phyloP scores from a whole-genome alignment of 257 asterid genomes.

The Lavandula angustifolia region DNA sequence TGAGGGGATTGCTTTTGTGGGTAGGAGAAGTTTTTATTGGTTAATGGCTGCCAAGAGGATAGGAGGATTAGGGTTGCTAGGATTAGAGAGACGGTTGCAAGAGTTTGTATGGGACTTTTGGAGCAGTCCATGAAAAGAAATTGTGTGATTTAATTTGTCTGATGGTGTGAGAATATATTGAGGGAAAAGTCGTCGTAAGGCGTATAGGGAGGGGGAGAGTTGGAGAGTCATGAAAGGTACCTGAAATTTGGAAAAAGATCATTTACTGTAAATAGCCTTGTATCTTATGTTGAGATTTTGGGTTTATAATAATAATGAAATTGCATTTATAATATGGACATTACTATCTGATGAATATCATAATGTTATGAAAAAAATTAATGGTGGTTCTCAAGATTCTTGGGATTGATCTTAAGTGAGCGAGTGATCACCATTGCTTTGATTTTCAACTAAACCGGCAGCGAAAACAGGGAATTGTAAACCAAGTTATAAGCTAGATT shows the following conservation, averaged over 20 bases:
- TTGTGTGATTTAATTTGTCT: neutral
- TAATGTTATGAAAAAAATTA: too few relatives aligned
- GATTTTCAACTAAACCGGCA: too few relatives aligned
- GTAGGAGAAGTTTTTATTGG: slow-evolving; percentile 8
- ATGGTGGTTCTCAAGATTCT: too few relatives aligned
- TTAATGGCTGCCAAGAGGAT: slow-evolving; percentile 33
- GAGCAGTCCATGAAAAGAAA: slow-evolving; percentile 33
- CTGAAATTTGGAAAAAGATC: slow-evolving; percentile 11
- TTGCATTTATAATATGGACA: too few relatives aligned
- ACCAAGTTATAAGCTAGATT: too few relatives aligned
- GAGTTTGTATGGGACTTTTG: slow-evolving; percentile 38
- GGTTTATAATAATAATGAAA: too few relatives aligned
- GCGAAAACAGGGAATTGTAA: too few relatives aligned
- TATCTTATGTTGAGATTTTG: too few relatives aligned
- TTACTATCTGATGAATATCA: too few relatives aligned
- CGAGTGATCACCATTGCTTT: too few relatives aligned
- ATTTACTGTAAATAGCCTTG: neutral
- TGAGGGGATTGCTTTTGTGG: neutral
- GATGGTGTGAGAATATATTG: neutral
- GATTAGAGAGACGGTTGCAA: slow-evolving; percentile 38
- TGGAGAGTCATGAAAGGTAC: slow-evolving; percentile 40
- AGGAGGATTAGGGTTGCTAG: slow-evolving; percentile 34
- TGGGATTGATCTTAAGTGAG: too few relatives aligned
- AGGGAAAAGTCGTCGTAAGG: neutral
- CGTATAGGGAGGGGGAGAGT: neutral